Evolutionary conservation across 2,329 filamentous ascomycete genomes (phyloP), one percentile per base, ranked within the genome.

Genomic region (Talaromyces sp.): DNA sequence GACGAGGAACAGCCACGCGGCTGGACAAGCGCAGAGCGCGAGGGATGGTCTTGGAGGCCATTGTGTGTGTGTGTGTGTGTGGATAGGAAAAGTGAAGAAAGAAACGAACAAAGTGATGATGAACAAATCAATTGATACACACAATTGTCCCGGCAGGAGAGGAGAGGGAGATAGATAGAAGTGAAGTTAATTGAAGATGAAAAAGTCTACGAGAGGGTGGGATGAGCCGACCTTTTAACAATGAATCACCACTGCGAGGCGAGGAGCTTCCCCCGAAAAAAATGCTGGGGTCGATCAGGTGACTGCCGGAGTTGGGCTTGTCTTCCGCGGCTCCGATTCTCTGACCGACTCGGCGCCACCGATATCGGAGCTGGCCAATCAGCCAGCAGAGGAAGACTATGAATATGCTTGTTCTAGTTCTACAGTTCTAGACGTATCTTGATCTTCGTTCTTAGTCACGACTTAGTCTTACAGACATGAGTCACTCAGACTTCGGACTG

Each of bases 21-120:
- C 28, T 57, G 36, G 73, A 81, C 71, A 70, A 80, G 78, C 82
- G 81, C 69, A 85, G 77, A 73, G 83, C 83, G 75, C 81, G 78
- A 73, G 77, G 77, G 63, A 78, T 70, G 65, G 70, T 74, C 72
- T 76, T 75, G 60, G 77, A 75, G 68, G 77, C 76, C 77, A 79
- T 79, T 70, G 66, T 74, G 67, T 64, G 56, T 43, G 60, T 61
- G 59, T 45, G 35, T 52, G 19, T 36, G 19, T 37, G 48, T 52
- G 19, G 39, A 13, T 41, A 52, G 17, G 11, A 37, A 28, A 11
- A 13, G 19, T n/a, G 21, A 3, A 10, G 3, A 51, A 37, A 36
- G n/a, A 15, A 33, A 52, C 22, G 19, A 1, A 9, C 37, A 37
- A 39, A 39, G 13, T 8, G 50, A 53, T 8, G 50, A 53, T 13